Base-by-base conservation (phyloP, 1,139 yeast species). In the Geotrichum siamense region DNA sequence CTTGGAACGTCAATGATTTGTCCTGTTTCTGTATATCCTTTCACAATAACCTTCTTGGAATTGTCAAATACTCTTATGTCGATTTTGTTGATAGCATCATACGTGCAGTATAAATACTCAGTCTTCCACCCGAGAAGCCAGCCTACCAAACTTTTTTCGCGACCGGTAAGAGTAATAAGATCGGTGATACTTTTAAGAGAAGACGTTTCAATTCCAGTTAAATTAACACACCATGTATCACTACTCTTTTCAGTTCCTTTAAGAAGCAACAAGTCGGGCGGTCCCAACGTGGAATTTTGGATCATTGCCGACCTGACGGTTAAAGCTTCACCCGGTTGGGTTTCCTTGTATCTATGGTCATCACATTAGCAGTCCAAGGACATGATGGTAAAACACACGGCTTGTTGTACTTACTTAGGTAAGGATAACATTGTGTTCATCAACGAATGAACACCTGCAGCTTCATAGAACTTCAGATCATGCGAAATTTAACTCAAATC, bases 1-100 rank as follows among this genome's bases (percentile, higher is more conserved):
- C 61, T 58, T 15, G 3, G 16, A 6, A 21, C 13, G 5, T 33
- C 37, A n/a, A n/a, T 21, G 5, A 33, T 26, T 5, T 33, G 16
- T 3, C 37, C 37, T 9, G 13, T 12, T 15, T 8, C 13, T 12
- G 8, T 6, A n/a, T 28, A 28, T 12, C 16, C 32, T 23, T 8
- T 6, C 19, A n/a, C 34, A 5, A 17, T 12, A n/a, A 16, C 8
- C 5, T 16, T 17, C 26, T 33, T 33, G 8, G n/a, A 15, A 9
- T 5, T 20, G 4, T n/a, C 27, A 5, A 26, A 33, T 16, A 33
- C 27, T 22, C 37, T 8, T 8, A 33, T 17, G n/a, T 33, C 37
- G 5, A 20, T 20, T 15, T 33, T 33, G 9, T 21, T 16, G 5
- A 33, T 20, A 10, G 37, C 37, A 20, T 33, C 26, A n/a, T 33